Evolutionary conservation across 352 stramenopile species (phyloP).

Genomic region (Plasmopara halstedii): DNA sequence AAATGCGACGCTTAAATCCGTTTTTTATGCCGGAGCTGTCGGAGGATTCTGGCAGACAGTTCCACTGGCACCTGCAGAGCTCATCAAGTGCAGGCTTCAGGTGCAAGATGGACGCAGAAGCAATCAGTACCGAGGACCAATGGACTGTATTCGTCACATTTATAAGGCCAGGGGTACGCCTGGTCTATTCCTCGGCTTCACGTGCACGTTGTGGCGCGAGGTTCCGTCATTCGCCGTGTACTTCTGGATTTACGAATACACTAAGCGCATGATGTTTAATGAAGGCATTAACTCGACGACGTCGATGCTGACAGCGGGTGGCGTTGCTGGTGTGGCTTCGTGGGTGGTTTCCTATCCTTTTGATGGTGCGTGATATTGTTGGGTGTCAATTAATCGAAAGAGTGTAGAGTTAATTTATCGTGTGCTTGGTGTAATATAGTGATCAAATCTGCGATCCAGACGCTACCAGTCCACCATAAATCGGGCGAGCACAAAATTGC

Average conservation of each 20-base stretch:
- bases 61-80: conserved; percentile 62
- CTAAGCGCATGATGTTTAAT: conserved; percentile 65
- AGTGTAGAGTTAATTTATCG: too few species aligned
- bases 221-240: conserved; percentile 81
- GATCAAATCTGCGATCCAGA: conserved; percentile 84
- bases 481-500: conserved; percentile 57
- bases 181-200: conserved; percentile 70
- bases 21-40: conserved; percentile 59
- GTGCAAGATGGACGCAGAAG: conserved; percentile 52
- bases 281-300: conserved; percentile 44
- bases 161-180: conserved; percentile 44
- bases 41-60: conserved; percentile 75
- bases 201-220: conserved; percentile 65
- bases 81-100: conserved; percentile 82
- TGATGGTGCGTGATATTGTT: conserved; percentile 67
- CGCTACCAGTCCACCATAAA: conserved; percentile 44
- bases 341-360: conserved; percentile 80
- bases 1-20: conserved; percentile 48
- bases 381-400: too few species aligned
- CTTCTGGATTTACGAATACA: conserved; percentile 76
- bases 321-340: conserved; percentile 62
- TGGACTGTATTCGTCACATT: conserved; percentile 75
- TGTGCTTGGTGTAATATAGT: conserved; percentile 29
- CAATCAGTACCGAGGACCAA: conserved; percentile 52
- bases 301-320: conserved; percentile 77